These are phyloP conservation scores for Vigna unguiculata DNA, from an alignment of 306 rosid species.

Conservation along the genomic window DNA sequence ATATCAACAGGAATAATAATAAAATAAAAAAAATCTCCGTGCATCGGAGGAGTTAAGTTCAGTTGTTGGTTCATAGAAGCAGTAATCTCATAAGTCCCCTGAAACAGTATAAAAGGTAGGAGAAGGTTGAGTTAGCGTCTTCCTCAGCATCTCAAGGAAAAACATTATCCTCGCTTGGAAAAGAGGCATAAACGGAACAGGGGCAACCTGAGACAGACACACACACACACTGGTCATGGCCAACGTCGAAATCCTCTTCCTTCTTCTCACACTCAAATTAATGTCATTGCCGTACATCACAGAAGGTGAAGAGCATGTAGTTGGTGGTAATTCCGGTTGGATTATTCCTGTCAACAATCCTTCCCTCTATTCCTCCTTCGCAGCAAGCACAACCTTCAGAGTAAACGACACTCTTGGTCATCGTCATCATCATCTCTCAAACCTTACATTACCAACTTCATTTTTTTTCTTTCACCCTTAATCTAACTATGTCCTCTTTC, in stretches of 20 bases:
- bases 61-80: too few relatives aligned
- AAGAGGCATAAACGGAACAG: too few relatives aligned
- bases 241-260: neutral
- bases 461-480: neutral
- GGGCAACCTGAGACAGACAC: conserved; percentile 5
- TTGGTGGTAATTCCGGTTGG: neutral
- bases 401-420: conserved; percentile 23
- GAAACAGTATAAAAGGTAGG: too few relatives aligned
- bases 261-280: neutral
- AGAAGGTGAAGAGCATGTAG: conserved; percentile 20
- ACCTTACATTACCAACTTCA: too few relatives aligned
- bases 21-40: too few relatives aligned
- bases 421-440: neutral
- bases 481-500: neutral
- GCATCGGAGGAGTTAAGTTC: too few relatives aligned
- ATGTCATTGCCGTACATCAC: neutral
- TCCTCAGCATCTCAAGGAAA: neutral
- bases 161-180: too few relatives aligned
- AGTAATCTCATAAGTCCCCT: too few relatives aligned
- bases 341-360: neutral
- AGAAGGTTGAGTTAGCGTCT: neutral
- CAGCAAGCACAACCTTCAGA: neutral
- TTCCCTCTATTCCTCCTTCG: conserved; percentile 23
- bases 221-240: neutral
- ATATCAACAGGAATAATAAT: too few relatives aligned